phyloP scores from a whole-genome alignment of 2,329 filamentous ascomycete species.

The Sporothrix mexicana region DNA sequence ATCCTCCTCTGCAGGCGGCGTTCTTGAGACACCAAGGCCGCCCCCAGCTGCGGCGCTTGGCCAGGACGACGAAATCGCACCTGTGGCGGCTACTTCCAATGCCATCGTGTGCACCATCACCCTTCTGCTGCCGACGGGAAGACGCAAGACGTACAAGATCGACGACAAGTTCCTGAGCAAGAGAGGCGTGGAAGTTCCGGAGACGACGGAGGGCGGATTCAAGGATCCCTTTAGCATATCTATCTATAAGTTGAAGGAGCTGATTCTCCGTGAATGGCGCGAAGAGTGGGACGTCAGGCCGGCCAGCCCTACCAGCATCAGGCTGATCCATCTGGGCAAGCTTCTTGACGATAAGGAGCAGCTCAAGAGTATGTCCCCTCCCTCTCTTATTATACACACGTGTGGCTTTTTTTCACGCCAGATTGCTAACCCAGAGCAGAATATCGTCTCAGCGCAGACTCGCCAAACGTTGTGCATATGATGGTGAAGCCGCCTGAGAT shows the following conservation, averaged over 20 bases:
- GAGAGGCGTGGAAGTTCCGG: slow-evolving; percentile 77
- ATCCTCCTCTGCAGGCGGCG: not conserved
- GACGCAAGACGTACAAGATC: slow-evolving; percentile 87
- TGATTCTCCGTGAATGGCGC: slow-evolving; percentile 92
- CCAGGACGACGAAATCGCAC: slow-evolving; percentile 29
- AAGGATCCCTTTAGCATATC: slow-evolving; percentile 87
- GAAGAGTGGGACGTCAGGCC: slow-evolving; percentile 90
- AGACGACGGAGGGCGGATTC: slow-evolving; percentile 61
- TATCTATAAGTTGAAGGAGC: slow-evolving; percentile 90
- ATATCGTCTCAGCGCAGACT: slow-evolving; percentile 75
- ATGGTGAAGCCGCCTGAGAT: slow-evolving; percentile 86
- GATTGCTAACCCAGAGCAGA: slow-evolving; percentile 56
- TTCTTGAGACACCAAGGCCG: slow-evolving; percentile 26
- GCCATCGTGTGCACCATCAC: slow-evolving; percentile 72
- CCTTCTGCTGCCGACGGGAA: slow-evolving; percentile 79
- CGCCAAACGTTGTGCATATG: slow-evolving; percentile 91
- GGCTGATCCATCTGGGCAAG: slow-evolving; percentile 90
- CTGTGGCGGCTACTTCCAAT: slow-evolving; percentile 30
- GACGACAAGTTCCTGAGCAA: slow-evolving; percentile 85
- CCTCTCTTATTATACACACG: not conserved
- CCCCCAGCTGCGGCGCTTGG: slow-evolving; percentile 36
- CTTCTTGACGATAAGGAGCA: slow-evolving; percentile 86
- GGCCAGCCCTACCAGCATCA: slow-evolving; percentile 84
- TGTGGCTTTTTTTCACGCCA: not conserved
- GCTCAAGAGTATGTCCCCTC: slow-evolving; percentile 71